A percentile compares a stretch with the other conserved stretches of the same genome.
Conservation (phyloP, 352 stramenopile species). For the Pythium brassicae region DNA sequence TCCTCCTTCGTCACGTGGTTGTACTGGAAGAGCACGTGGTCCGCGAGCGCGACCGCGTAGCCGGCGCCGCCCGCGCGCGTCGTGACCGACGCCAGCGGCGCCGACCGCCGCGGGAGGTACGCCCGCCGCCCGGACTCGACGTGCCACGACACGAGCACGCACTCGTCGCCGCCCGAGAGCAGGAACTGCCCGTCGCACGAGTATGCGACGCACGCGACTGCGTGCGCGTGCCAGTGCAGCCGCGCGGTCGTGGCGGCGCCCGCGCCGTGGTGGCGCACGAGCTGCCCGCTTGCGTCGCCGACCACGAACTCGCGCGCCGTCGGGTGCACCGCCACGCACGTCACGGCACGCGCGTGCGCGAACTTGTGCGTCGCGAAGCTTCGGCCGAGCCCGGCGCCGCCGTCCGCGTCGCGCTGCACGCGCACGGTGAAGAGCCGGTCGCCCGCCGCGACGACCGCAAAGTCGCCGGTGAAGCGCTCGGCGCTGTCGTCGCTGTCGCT, state of each 20-base stretch:
- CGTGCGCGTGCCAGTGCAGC: constrained; percentile 87
- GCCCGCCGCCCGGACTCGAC: constrained; percentile 65
- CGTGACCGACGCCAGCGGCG: constrained; percentile 48
- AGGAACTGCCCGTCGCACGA: constrained; percentile 73
- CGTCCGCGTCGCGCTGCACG: constrained; percentile 27
- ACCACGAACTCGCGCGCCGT: constrained; percentile 48
- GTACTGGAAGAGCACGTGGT: constrained; percentile 80
- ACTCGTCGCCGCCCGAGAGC: constrained; percentile 81
- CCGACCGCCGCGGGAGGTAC: constrained; percentile 77
- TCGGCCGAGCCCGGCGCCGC: constrained; percentile 21
- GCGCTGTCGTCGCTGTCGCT: constrained; percentile 1
- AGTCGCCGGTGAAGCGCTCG: constrained; percentile 32
- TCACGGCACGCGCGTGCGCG: constrained; percentile 44
- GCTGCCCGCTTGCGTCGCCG: constrained; percentile 61
- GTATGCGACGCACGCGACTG: constrained; percentile 68
- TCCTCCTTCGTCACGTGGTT: constrained; percentile 74
- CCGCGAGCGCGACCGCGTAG: constrained; percentile 62
- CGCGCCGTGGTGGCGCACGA: constrained; percentile 45
- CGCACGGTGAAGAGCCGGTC: constrained; percentile 38
- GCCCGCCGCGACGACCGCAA: constrained; percentile 39
- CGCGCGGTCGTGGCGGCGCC: constrained; percentile 28
- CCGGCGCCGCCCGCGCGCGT: constrained; percentile 41
- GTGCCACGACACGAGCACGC: constrained; percentile 85
- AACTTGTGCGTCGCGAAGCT: constrained; percentile 35
- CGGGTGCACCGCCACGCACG: constrained; percentile 56